Conservation (phyloP, 2,329 filamentous ascomycete genomes). For the Aureobasidium lini region DNA sequence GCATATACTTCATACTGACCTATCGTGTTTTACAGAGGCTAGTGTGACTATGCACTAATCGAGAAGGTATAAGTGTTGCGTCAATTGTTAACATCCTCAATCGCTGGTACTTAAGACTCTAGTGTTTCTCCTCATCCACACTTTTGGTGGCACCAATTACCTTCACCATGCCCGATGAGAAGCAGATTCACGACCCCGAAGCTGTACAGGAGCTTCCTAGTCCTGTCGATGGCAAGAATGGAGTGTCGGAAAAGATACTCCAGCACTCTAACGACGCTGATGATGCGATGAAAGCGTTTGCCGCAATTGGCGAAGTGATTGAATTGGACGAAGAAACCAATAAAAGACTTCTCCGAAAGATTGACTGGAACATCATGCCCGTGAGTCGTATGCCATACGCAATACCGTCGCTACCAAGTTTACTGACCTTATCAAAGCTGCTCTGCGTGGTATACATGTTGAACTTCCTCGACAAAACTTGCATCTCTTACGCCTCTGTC, state of each 20-base stretch:
- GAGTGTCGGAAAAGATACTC: conserved; percentile 29
- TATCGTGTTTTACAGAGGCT: too few relatives aligned
- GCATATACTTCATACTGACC: not conserved
- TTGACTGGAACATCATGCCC: conserved; percentile 57
- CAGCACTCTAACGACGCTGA: conserved; percentile 52
- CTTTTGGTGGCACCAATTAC: not conserved
- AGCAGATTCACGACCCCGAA: not conserved
- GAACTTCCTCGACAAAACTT: not conserved
- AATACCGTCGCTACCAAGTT: too few relatives aligned
- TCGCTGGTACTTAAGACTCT: not conserved
- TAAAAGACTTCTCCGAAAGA: conserved; percentile 49
- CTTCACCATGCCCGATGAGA: not conserved
- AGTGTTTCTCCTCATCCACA: not conserved
- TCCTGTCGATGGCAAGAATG: conserved; percentile 21
- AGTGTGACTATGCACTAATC: too few relatives aligned
- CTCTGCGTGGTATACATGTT: not conserved
- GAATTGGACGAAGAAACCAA: conserved; percentile 50
- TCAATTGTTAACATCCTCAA: not conserved
- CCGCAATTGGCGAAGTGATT: conserved; percentile 40
- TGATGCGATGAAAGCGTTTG: conserved; percentile 52
- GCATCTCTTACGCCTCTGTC: not conserved
- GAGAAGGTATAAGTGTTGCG: not conserved
- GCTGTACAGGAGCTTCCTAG: conserved; percentile 15
- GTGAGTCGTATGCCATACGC: conserved; percentile 36
- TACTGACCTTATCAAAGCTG: not conserved